Percentiles rank a stretch among this genome's conserved stretches.
These are phyloP conservation scores for Phyllosticta citriasiana DNA, from an alignment of 2,329 filamentous ascomycete genomes.

Conservation along the genomic window DNA sequence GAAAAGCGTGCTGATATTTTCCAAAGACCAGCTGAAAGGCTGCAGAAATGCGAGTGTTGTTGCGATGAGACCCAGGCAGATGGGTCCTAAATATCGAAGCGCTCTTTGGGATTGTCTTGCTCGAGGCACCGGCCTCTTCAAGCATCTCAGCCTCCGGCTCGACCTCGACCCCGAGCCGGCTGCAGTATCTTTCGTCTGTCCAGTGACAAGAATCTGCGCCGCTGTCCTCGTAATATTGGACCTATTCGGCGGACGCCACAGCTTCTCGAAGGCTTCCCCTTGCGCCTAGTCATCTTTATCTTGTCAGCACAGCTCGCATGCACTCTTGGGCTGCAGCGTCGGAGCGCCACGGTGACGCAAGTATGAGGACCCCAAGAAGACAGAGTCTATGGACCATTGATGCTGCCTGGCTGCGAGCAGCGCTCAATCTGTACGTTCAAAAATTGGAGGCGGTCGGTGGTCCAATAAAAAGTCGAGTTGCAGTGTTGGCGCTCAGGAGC, in stretches of 20 bases:
- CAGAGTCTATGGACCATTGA: not conserved
- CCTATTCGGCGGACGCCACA: not conserved
- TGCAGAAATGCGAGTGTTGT: not conserved
- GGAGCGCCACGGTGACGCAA: not conserved
- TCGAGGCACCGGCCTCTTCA: not conserved
- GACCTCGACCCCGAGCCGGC: not conserved
- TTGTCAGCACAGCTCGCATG: not conserved
- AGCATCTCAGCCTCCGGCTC: not conserved
- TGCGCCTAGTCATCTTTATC: not conserved
- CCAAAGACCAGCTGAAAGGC: not conserved
- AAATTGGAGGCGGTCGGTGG: not conserved
- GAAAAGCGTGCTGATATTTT: not conserved
- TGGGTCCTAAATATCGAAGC: not conserved
- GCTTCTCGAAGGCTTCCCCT: not conserved
- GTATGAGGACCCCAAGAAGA: not conserved
- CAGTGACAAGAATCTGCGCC: not conserved
- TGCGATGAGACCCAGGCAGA: not conserved
- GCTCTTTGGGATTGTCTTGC: not conserved
- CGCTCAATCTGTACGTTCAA: not conserved
- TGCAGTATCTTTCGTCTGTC: not conserved
- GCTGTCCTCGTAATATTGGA: not conserved
- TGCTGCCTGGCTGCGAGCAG: not conserved
- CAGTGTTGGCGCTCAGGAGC: not conserved
- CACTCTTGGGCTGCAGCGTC: not conserved
- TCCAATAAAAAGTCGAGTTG: not conserved